Evolutionary conservation across 2,329 filamentous ascomycete species (phyloP).

Genomic region (Aspergillus floridensis): DNA sequence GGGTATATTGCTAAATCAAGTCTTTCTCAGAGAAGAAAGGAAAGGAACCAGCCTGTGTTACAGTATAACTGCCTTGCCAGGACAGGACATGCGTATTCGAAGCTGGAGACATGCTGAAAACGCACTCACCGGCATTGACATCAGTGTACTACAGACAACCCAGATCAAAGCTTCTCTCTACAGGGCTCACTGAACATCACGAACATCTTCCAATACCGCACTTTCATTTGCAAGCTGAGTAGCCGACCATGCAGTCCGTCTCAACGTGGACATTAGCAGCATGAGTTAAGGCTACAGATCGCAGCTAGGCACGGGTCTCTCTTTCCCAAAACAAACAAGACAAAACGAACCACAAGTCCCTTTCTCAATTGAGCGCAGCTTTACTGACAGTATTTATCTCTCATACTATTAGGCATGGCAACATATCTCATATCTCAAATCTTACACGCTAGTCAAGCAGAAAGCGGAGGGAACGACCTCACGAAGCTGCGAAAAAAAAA

Average conservation of each 20-base stretch:
- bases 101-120: too few species aligned
- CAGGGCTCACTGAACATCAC: not conserved
- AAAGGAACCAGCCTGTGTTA: too few species aligned
- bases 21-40: too few species aligned
- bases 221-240: not conserved
- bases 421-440: conserved; percentile 2
- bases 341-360: not conserved
- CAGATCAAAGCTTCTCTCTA: not conserved
- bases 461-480: conserved; percentile 40
- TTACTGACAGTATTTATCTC: not conserved
- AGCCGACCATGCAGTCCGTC: not conserved
- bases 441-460: conserved; percentile 26
- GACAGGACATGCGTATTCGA: too few species aligned
- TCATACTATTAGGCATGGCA: not conserved
- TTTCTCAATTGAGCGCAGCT: not conserved
- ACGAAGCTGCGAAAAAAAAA: conserved; percentile 30
- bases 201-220: not conserved
- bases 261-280: not conserved
- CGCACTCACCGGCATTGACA: too few species aligned
- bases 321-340: not conserved
- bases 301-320: not conserved
- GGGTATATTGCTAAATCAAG: too few species aligned
- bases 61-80: too few species aligned
- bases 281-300: not conserved
- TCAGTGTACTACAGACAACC: not conserved